These are phyloP conservation scores for Sugiyamaella boreocaroliniensis DNA, from an alignment of 805 yeast genomes.

Conservation along the genomic window DNA sequence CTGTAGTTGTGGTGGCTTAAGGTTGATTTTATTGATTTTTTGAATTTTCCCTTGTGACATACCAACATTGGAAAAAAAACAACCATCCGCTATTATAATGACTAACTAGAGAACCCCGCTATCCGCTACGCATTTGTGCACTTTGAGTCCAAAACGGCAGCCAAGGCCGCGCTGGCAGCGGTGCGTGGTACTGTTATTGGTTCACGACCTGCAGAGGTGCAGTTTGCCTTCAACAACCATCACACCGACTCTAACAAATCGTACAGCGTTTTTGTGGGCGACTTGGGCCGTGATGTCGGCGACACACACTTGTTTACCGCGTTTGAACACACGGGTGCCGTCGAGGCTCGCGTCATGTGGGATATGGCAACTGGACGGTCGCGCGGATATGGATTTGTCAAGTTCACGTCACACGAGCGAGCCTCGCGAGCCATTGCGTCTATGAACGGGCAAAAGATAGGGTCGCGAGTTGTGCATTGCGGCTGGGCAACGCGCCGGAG, in stretches of 20 bases:
- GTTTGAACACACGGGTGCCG: slow-evolving; percentile 51
- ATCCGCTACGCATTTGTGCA: slow-evolving; percentile 69
- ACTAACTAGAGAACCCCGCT: background rate
- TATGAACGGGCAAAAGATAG: slow-evolving; percentile 53
- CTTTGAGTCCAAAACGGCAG: slow-evolving; percentile 52
- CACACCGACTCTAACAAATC: slow-evolving; percentile 59
- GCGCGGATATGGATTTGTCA: slow-evolving; percentile 85
- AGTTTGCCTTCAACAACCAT: slow-evolving; percentile 40
- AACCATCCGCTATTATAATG: background rate
- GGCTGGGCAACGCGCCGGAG: slow-evolving; percentile 70
- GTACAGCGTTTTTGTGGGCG: slow-evolving; percentile 79
- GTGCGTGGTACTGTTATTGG: background rate
- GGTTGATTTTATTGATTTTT: too few species aligned
- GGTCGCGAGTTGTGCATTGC: slow-evolving; percentile 72
- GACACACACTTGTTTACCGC: slow-evolving; percentile 61
- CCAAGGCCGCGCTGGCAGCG: slow-evolving; percentile 44
- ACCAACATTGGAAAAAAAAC: too few species aligned
- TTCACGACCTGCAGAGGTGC: background rate
- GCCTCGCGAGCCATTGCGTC: slow-evolving; percentile 86
- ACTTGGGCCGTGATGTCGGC: slow-evolving; percentile 71
- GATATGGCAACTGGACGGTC: slow-evolving; percentile 92
- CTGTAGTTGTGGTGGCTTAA: too few species aligned
- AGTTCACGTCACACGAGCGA: slow-evolving; percentile 77
- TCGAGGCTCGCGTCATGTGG: slow-evolving; percentile 94
- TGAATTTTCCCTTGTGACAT: too few species aligned